Base-by-base conservation (phyloP, 805 yeast genomes). In the Starmerella stigmatis region DNA sequence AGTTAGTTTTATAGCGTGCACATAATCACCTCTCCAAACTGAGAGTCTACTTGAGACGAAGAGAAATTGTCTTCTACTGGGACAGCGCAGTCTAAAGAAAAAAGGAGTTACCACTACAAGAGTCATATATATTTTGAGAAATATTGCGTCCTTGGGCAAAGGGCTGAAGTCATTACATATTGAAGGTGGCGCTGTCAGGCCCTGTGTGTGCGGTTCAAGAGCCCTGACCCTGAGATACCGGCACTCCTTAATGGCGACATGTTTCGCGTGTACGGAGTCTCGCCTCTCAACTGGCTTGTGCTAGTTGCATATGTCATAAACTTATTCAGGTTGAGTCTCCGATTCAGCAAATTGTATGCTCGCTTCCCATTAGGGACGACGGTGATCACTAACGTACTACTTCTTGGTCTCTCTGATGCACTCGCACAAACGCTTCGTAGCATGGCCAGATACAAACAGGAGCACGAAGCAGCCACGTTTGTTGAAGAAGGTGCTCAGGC, bases 401-500 rank as follows among this genome's bases (percentile, higher is more conserved):
- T 89, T 5, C 84, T 78, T 60, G 96, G 95, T 0, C 77, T 86
- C n/a, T 86, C 96, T 0, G 97, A 89, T 60, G 76, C 88, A 0
- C 60, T 88, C 50, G 97, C 97, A 0, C 97, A 89, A 62, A 72
- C 81, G 3, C 67, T 86, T 4, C 57, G 74, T 4, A 64, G 70
- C 27, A 60, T 66, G 43, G 47, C 56, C 7, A 57, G 59, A 19
- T 57, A 39, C 20, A 30, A 37, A n/a, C 17, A 12, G 16, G n/a
- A 13, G 12, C 30, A 36, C 21, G 30, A 15, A 1, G 11, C 12
- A 13, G 41, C 13, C 5, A 17, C 37, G 1, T 13, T 44, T 9
- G 39, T 10, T 8, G 35, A 49, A 37, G 28, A 45, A 23, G 27
- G 40, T 16, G 23, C 43, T 26, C 44, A 34, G 13, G 26, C 48